These are phyloP conservation scores for Aspergillus candidus DNA, from an alignment of 2,329 filamentous ascomycete species.

Conservation along the genomic window DNA sequence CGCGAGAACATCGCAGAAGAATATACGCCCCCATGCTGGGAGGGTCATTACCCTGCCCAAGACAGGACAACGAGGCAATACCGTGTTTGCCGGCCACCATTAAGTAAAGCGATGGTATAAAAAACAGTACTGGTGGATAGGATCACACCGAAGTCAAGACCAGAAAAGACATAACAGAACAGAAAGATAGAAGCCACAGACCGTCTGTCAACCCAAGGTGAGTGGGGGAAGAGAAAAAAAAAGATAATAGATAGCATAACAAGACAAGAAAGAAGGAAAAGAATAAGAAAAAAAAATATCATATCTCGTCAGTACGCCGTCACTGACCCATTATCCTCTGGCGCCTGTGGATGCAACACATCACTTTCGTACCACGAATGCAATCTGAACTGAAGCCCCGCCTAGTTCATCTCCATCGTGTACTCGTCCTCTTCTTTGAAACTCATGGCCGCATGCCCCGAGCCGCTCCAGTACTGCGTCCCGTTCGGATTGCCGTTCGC, in stretches of 20 bases:
- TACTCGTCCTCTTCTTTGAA: conserved; percentile 97
- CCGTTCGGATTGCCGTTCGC: conserved; percentile 61
- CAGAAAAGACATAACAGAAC: no score
- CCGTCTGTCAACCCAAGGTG: no score
- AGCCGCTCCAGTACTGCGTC: conserved; percentile 49
- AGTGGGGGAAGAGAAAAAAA: no score
- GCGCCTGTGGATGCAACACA: conserved; percentile 28
- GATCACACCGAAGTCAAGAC: background rate
- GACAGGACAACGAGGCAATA: no score
- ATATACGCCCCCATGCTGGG: no score
- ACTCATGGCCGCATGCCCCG: conserved; percentile 54
- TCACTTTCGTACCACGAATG: conserved; percentile 6
- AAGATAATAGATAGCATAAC: no score
- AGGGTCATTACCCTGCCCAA: background rate
- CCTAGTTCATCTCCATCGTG: conserved; percentile 62
- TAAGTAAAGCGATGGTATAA: no score
- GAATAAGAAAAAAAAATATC: background rate
- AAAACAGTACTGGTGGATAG: background rate
- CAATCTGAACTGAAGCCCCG: background rate
- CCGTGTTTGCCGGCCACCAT: no score
- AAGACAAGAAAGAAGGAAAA: no score
- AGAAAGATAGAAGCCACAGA: no score
- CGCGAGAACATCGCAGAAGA: no score
- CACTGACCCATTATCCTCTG: conserved; percentile 12
- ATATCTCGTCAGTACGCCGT: conserved; percentile 10